A percentile compares a stretch with the other conserved stretches of the same genome.
These are phyloP conservation scores for Kwoniella botswanensis DNA, from an alignment of 768 basidiomycete genomes.

Conservation along the genomic window DNA sequence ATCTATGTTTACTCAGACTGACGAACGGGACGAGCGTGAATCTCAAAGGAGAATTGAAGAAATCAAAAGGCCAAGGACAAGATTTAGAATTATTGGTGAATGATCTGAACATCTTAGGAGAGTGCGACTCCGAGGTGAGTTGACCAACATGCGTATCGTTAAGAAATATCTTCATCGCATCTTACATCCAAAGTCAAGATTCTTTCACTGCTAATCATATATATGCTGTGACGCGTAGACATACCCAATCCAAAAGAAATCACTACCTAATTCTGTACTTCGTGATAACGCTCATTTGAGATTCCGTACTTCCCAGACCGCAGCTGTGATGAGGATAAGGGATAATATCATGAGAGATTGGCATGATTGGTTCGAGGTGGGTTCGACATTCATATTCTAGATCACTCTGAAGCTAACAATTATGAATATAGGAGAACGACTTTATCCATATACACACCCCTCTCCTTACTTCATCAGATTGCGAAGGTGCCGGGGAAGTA, in stretches of 20 bases:
- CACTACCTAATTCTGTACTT: constrained; percentile 75
- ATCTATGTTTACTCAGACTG: constrained; percentile 56
- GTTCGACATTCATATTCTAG: constrained; percentile 28
- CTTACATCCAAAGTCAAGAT: no score
- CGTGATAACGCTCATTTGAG: constrained; percentile 88
- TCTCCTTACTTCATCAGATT: constrained; percentile 85
- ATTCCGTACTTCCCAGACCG: constrained; percentile 72
- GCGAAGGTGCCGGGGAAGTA: constrained; percentile 93
- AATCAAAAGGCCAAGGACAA: constrained; percentile 65
- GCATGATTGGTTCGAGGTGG: constrained; percentile 73
- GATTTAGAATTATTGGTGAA: constrained; percentile 64
- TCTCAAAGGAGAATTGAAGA: constrained; percentile 62
- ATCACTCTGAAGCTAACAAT: not conserved
- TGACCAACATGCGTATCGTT: not conserved
- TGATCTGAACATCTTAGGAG: constrained; percentile 64
- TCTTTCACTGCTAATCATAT: not conserved
- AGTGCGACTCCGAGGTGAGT: constrained; percentile 66
- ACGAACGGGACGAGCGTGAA: constrained; percentile 67
- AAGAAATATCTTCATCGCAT: no score
- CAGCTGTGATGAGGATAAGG: constrained; percentile 76
- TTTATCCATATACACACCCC: constrained; percentile 84
- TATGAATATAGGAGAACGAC: constrained; percentile 66
- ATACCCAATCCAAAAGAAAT: constrained; percentile 92
- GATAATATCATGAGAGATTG: constrained; percentile 66
- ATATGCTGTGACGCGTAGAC: constrained; percentile 60